Evolutionary conservation across 2,329 filamentous ascomycete genomes (phyloP).

Genomic region (Ceratocystiopsis sp.): DNA sequence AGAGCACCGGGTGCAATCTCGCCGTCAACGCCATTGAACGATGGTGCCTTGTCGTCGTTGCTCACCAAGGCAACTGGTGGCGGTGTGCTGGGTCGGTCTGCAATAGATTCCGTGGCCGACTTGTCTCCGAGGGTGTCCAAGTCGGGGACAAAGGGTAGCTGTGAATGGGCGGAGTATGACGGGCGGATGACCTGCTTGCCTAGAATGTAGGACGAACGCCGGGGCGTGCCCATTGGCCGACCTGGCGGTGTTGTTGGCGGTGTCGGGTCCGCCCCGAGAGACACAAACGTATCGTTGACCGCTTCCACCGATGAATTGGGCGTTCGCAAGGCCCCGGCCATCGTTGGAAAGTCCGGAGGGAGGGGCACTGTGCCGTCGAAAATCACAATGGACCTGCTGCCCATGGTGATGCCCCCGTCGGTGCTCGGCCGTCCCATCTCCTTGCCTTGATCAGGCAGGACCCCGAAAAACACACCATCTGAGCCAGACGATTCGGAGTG

Average conservation of each 20-base stretch:
- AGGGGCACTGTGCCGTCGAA: slow-evolving; percentile 49
- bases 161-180: slow-evolving; percentile 14
- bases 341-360: slow-evolving; percentile 24
- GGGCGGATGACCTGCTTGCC: slow-evolving; percentile 26
- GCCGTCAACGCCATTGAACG: slow-evolving; percentile 8
- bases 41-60: not conserved
- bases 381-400: slow-evolving; percentile 85
- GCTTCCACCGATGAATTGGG: slow-evolving; percentile 32
- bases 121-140: slow-evolving; percentile 21
- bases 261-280: slow-evolving; percentile 34
- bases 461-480: slow-evolving; percentile 16
- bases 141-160: slow-evolving; percentile 26
- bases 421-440: slow-evolving; percentile 24
- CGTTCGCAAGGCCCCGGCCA: slow-evolving; percentile 31
- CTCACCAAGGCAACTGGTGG: not conserved
- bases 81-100: too few species aligned
- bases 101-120: not conserved
- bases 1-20: slow-evolving; percentile 4
- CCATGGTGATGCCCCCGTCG: slow-evolving; percentile 48
- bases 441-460: not conserved
- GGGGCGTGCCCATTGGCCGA: slow-evolving; percentile 25
- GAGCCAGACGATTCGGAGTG: slow-evolving; percentile 13
- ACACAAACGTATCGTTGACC: slow-evolving; percentile 21
- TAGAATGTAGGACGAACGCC: slow-evolving; percentile 38
- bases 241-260: slow-evolving; percentile 45